Evolutionary conservation across 805 yeast species (phyloP).

Genomic region (Naumovozyma dairenensis): DNA sequence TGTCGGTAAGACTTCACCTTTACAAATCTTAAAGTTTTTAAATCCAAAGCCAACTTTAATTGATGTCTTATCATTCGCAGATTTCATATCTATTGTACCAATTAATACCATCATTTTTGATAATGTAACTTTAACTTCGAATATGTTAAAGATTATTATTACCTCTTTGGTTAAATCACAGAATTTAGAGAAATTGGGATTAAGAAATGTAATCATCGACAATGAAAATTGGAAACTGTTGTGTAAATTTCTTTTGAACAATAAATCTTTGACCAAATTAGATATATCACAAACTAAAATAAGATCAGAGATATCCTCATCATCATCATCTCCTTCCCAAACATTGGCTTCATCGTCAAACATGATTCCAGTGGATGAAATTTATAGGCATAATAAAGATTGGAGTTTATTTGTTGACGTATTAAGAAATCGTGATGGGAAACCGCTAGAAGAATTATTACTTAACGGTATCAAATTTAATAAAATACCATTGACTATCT

Average conservation of each 20-base stretch:
- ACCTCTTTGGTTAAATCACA: constrained; percentile 58
- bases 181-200: constrained; percentile 57
- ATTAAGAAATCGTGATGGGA: constrained; percentile 57
- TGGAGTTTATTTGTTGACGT: constrained; percentile 73
- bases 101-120: constrained; percentile 66
- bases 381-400: constrained; percentile 60
- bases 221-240: constrained; percentile 67
- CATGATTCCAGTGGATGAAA: constrained; percentile 6
- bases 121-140: constrained; percentile 62
- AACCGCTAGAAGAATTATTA: constrained; percentile 54
- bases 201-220: constrained; percentile 69
- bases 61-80: constrained; percentile 80
- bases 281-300: constrained; percentile 59
- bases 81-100: constrained; percentile 77
- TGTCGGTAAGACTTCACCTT: constrained; percentile 63
- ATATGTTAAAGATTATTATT: constrained; percentile 67
- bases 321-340: too few species aligned
- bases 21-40: constrained; percentile 58
- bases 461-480: constrained; percentile 68
- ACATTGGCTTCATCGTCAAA: constrained; percentile 1
- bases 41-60: constrained; percentile 83
- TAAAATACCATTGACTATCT: constrained; percentile 36
- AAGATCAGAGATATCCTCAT: constrained; percentile 27
- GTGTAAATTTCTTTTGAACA: constrained; percentile 64
- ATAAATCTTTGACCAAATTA: constrained; percentile 44